Evolutionary conservation across 768 basidiomycete genomes (phyloP), one percentile per base, ranked within the genome.

Genomic region (Lactarius indigo): DNA sequence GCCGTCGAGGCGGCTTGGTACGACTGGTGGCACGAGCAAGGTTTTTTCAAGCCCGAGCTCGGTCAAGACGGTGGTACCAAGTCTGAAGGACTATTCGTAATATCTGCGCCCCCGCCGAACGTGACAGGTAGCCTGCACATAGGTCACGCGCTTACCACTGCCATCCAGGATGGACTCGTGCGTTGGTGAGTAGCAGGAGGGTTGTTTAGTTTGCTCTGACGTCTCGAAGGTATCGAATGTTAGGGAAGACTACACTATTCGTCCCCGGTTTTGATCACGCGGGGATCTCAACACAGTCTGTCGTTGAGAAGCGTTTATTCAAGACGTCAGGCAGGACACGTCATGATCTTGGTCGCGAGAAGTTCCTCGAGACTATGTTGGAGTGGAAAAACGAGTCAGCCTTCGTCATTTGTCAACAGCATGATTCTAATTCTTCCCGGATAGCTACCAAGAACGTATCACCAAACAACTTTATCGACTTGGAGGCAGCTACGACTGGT

Each of bases 181-280:
- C 86, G 97, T 74, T 99, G 96, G 96, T 89, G 37, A 69, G 86
- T 80, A 30, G 17, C 23, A 13, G 23, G 54, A 37, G 23, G 15
- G 28, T 4, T 20, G 18, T 31, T 37, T 33, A 33, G 35, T 55
- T 26, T 50, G n/a, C 5, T 23, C 20, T 59, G 60, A 63, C 18
- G 20, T 63, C 20, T 31, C 18, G 10, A 31, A 94, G 92, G 94
- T 94, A 95, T 76, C 93, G 96, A 39, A 99, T 98, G 97, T 79
- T 90, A 47, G 96, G 96, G 1, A 92, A 88, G 78, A 93, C 92
- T 12, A 90, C 91, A 0, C 81, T 98, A 0, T 98, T 90, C 73
- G 85, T 88, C 2, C 97, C 97, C 0, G 97, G 97, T 18, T 99
- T 96, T 74, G 97, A 99, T 77, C 97, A 99, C 73, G 97, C 97